These are phyloP conservation scores for Candida qinlingensis DNA, from an alignment of 805 yeast species.

Conservation along the genomic window DNA sequence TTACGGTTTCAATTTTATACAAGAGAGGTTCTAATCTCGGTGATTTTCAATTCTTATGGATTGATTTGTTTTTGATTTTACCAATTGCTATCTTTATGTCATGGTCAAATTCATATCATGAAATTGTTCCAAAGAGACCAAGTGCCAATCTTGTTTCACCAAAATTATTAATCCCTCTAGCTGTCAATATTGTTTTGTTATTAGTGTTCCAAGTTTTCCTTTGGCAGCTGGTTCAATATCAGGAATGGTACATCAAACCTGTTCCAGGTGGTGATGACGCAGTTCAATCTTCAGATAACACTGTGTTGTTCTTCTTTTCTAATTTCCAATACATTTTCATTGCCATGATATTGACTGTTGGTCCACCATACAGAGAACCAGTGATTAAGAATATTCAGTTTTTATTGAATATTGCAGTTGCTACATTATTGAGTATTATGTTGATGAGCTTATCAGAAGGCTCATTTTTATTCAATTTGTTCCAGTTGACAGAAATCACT, in stretches of 20 bases:
- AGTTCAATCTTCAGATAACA: conserved; percentile 85
- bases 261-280: conserved; percentile 76
- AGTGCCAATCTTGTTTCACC: conserved; percentile 91
- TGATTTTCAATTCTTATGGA: conserved; percentile 93
- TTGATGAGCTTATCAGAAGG: conserved; percentile 52
- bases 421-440: conserved; percentile 43
- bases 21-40: conserved; percentile 89
- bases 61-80: conserved; percentile 82
- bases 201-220: conserved; percentile 59
- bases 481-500: conserved; percentile 70
- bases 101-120: conserved; percentile 78
- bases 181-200: conserved; percentile 68
- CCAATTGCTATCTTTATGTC: conserved; percentile 98
- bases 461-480: conserved; percentile 54
- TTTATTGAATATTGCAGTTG: conserved; percentile 49
- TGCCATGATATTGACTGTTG: conserved; percentile 81
- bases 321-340: conserved; percentile 85
- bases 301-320: conserved; percentile 72
- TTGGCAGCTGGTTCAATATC: conserved; percentile 56
- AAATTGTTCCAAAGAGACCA: conserved; percentile 69
- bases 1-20: conserved; percentile 80
- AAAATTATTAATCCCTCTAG: conserved; percentile 74
- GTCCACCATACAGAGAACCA: conserved; percentile 89
- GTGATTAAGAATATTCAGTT: conserved; percentile 65
- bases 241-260: conserved; percentile 77